These are phyloP conservation scores for Funneliformis caledonium DNA, from an alignment of 371 early-diverging fungal genomes.

Conservation along the genomic window DNA sequence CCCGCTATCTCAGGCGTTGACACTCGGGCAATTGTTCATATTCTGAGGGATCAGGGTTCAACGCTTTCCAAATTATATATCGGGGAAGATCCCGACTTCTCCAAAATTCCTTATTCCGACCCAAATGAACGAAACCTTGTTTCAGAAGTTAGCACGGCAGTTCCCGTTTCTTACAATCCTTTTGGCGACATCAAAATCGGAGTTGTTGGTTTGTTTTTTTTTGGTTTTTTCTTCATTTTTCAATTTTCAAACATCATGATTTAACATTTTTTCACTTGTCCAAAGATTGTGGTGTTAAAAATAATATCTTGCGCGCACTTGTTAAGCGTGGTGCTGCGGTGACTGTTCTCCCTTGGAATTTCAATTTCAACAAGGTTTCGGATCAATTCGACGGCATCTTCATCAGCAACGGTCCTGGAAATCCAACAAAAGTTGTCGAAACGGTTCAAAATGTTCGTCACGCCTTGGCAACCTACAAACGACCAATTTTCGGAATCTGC, in stretches of 20 bases:
- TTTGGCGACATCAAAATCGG: constrained; percentile 78
- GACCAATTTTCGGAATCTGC: constrained; percentile 96
- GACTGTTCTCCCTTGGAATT: constrained; percentile 86
- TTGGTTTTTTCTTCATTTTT: neutral
- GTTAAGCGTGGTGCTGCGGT: constrained; percentile 80
- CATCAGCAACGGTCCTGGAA: constrained; percentile 94
- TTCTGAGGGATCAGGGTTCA: constrained; percentile 85
- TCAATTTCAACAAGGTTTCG: constrained; percentile 57
- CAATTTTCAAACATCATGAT: neutral
- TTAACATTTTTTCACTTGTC: neutral
- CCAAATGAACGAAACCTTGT: constrained; percentile 84
- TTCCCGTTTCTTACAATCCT: constrained; percentile 72
- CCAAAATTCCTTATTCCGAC: constrained; percentile 63
- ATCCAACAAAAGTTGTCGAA: constrained; percentile 69
- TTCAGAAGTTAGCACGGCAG: constrained; percentile 73
- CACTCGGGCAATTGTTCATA: constrained; percentile 88
- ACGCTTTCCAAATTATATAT: constrained; percentile 77
- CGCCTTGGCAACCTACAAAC: constrained; percentile 64
- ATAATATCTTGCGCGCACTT: constrained; percentile 89
- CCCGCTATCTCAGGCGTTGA: constrained; percentile 95
- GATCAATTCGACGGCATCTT: constrained; percentile 86
- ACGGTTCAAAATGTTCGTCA: constrained; percentile 72
- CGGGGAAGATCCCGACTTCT: constrained; percentile 56
- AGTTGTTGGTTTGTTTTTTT: constrained; percentile 55
- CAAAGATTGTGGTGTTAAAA: constrained; percentile 86